Evolutionary conservation across 805 yeast genomes (phyloP).

Genomic region (Yamadazyma scolyti): DNA sequence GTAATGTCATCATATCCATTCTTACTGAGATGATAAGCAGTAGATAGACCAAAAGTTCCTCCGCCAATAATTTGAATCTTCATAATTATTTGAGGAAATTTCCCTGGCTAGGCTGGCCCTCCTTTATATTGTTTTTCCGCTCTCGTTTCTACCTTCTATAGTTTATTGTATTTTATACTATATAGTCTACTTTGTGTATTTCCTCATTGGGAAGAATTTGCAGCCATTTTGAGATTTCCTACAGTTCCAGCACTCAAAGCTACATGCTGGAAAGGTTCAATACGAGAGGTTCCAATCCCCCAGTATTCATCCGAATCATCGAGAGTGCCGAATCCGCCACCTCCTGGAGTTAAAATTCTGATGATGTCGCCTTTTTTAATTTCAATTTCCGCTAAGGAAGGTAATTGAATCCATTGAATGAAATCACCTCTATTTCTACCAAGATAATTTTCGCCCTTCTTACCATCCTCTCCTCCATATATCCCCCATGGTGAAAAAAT

Average conservation of each 20-base stretch:
- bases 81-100: too few species aligned
- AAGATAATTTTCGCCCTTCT: slow-evolving; percentile 36
- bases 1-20: slow-evolving; percentile 33
- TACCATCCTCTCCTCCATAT: slow-evolving; percentile 25
- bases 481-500: slow-evolving; percentile 19
- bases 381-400: slow-evolving; percentile 64
- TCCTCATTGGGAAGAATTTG: slow-evolving; percentile 20
- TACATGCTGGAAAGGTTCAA: background rate
- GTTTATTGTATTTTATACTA: too few species aligned
- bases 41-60: slow-evolving; percentile 53
- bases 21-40: slow-evolving; percentile 40
- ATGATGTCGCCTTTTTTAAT: slow-evolving; percentile 64
- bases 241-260: slow-evolving; percentile 17
- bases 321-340: slow-evolving; percentile 69
- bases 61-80: slow-evolving; percentile 47
- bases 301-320: slow-evolving; percentile 14
- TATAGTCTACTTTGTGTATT: too few species aligned
- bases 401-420: slow-evolving; percentile 24
- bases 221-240: slow-evolving; percentile 16
- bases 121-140: too few species aligned
- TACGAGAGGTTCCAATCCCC: slow-evolving; percentile 7
- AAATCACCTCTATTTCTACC: slow-evolving; percentile 25
- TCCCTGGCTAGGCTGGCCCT: too few species aligned
- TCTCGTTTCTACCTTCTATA: too few species aligned
- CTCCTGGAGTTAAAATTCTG: slow-evolving; percentile 74